These are phyloP conservation scores for Diaporthe amygdali DNA, from an alignment of 2,329 filamentous ascomycete genomes.

Conservation along the genomic window DNA sequence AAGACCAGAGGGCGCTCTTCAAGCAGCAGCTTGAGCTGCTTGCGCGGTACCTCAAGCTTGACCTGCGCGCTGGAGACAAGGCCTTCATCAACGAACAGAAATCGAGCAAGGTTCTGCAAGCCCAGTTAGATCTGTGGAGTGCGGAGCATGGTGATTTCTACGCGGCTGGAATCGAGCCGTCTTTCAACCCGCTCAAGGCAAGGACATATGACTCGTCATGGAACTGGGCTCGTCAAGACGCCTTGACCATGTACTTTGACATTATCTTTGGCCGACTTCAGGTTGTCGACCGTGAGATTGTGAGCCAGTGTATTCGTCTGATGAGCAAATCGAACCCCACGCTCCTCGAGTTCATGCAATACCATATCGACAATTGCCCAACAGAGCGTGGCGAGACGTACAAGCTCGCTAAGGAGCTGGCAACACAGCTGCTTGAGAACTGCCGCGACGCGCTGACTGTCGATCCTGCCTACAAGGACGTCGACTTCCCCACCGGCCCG, in stretches of 20 bases:
- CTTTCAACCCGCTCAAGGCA: constrained; percentile 92
- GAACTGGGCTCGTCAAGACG: constrained; percentile 99
- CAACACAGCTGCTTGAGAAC: constrained; percentile 93
- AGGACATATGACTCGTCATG: constrained; percentile 97
- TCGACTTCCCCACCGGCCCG: constrained; percentile 88
- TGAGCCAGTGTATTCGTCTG: constrained; percentile 97
- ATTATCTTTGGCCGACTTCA: constrained; percentile 96
- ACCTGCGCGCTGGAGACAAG: constrained; percentile 95
- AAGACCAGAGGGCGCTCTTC: constrained; percentile 94
- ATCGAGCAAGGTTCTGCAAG: constrained; percentile 85
- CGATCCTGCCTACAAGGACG: constrained; percentile 94
- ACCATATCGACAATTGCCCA: constrained; percentile 98
- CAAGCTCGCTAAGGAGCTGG: constrained; percentile 94
- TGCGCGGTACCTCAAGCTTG: constrained; percentile 95
- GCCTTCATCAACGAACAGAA: constrained; percentile 84
- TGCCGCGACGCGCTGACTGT: constrained; percentile 89
- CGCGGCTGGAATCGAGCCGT: constrained; percentile 89
- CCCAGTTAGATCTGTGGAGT: constrained; percentile 93
- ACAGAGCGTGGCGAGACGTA: constrained; percentile 97
- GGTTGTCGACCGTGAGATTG: constrained; percentile 94
- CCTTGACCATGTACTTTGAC: constrained; percentile 98
- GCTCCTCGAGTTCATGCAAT: constrained; percentile 98
- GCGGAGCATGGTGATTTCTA: constrained; percentile 97
- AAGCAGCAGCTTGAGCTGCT: constrained; percentile 98
- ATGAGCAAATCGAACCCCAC: constrained; percentile 99